phyloP scores from a whole-genome alignment of 2,329 filamentous ascomycete species.

The Colletotrichum sp. region DNA sequence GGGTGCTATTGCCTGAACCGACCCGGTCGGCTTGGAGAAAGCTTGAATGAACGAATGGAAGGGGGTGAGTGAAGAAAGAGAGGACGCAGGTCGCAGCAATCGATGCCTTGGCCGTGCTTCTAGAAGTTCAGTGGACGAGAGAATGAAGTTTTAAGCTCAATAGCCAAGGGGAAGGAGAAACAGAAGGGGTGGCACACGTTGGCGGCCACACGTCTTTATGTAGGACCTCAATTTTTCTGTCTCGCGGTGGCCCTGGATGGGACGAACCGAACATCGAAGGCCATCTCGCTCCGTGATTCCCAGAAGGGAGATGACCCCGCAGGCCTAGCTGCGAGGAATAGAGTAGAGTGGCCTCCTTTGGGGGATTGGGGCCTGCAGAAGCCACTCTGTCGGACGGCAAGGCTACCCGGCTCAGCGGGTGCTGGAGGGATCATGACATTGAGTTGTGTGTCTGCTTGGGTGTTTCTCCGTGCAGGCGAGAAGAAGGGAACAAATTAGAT shows the following conservation, averaged over 20 bases:
- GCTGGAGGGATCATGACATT: neutral
- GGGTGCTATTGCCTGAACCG: conserved; percentile 2
- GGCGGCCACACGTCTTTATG: conserved; percentile 5
- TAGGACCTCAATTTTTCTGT: neutral
- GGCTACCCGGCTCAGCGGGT: conserved; percentile 1
- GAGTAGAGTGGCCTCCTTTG: conserved; percentile 5
- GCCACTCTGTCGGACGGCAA: conserved; percentile 7
- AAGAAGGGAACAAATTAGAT: conserved; percentile 2
- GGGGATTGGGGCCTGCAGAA: neutral
- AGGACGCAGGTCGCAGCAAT: conserved; percentile 20
- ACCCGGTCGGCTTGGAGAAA: conserved; percentile 15
- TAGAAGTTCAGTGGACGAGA: conserved; percentile 4
- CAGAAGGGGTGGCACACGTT: neutral
- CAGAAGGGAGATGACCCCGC: conserved; percentile 5
- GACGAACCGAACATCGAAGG: neutral
- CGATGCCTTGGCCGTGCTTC: conserved; percentile 21
- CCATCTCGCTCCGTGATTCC: neutral
- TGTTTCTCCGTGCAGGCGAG: neutral
- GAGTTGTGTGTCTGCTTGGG: neutral
- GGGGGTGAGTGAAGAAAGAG: conserved; percentile 6
- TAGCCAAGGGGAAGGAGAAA: neutral
- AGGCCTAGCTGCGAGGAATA: conserved; percentile 20
- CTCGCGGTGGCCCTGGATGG: neutral
- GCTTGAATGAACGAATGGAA: conserved; percentile 17
- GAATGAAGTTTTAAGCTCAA: conserved; percentile 18